Base-by-base conservation (phyloP, 768 basidiomycete species). In the Tulasnella sp. region DNA sequence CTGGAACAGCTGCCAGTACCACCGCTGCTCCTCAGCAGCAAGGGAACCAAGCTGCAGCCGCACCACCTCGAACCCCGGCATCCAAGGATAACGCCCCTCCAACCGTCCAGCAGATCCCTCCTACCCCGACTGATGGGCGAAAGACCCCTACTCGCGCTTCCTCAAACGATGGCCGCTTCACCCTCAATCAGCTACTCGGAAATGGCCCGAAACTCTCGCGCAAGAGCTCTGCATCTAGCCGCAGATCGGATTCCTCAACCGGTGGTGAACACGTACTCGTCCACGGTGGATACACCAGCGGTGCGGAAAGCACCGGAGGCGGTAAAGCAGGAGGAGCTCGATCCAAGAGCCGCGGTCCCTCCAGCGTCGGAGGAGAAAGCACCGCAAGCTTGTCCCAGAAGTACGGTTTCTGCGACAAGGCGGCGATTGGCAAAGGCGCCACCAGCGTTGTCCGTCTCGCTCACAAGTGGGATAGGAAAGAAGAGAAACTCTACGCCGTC, bases 381-480 rank as follows among this genome's bases (percentile, higher is more conserved):
- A 88, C 90, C 16, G 88, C 88, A 20, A 90, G 89, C 81, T 84
- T 93, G 82, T 87, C 93, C 54, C 92, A 96, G 86, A 99, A 99
- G 89, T 99, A 99, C 84, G 98, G 97, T 44, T 92, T 98, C 18
- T 99, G 97, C 86, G 96, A 97, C 88, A 96, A 95, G 87, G 91
- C 96, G 31, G 97, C 97, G 18, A 98, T 99, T 82, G 97, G 97
- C 54, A 98, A 96, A 86, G 97, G 97, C 28, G 98, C 97, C n/a
- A 99, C 98, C 37, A 96, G 95, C 74, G 96, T 98, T 78, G 97
- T 99, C 69, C 89, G 96, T 72, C 90, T 99, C 24, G 97, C 97
- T 64, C 98, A 99, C 87, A 99, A 99, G 88, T 99, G 97, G 97
- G 98, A 99, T 86, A 89, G 97, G 81, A 91, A 89, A 31, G 96